phyloP scores from a whole-genome alignment of 2,329 filamentous ascomycete genomes.

The Fusarium armeniacum region DNA sequence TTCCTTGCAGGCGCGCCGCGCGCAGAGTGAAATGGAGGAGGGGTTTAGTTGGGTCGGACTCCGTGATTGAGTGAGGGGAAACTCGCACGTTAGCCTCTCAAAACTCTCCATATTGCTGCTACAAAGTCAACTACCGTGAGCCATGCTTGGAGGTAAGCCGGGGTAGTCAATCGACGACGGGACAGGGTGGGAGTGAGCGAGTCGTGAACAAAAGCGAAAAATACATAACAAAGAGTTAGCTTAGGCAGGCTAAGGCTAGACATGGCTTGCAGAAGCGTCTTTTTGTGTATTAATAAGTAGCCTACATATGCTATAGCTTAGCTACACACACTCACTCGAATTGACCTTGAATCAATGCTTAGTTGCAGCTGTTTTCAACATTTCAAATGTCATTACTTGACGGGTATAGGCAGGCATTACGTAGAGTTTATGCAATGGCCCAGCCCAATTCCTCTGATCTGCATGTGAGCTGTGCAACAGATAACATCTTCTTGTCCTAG shows the following conservation, averaged over 20 bases:
- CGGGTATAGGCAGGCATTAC: conserved; percentile 15
- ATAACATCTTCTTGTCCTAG: conserved; percentile 9
- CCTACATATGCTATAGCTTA: background rate
- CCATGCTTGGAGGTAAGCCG: background rate
- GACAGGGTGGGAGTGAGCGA: conserved; percentile 1
- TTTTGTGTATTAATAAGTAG: conserved; percentile 5
- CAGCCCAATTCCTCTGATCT: conserved; percentile 4
- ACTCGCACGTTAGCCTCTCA: conserved; percentile 17
- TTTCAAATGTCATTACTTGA: conserved; percentile 10
- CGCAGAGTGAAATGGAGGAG: conserved; percentile 2
- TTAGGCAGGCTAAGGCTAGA: background rate
- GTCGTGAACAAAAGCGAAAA: conserved; percentile 1
- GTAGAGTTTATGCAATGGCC: conserved; percentile 24
- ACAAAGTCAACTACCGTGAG: conserved; percentile 4
- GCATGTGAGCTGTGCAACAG: conserved; percentile 7
- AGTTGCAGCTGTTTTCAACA: conserved; percentile 1
- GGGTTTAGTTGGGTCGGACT: background rate
- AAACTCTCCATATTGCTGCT: conserved; percentile 12
- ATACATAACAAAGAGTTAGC: conserved; percentile 1
- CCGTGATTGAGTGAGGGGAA: background rate
- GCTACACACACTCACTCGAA: background rate
- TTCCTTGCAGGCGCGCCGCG: conserved; percentile 21
- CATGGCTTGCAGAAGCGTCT: conserved; percentile 35
- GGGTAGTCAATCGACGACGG: background rate
- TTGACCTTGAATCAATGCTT: conserved; percentile 18